Evolutionary conservation across 2,329 filamentous ascomycete genomes (phyloP).

Genomic region (Penicillium concentricum): DNA sequence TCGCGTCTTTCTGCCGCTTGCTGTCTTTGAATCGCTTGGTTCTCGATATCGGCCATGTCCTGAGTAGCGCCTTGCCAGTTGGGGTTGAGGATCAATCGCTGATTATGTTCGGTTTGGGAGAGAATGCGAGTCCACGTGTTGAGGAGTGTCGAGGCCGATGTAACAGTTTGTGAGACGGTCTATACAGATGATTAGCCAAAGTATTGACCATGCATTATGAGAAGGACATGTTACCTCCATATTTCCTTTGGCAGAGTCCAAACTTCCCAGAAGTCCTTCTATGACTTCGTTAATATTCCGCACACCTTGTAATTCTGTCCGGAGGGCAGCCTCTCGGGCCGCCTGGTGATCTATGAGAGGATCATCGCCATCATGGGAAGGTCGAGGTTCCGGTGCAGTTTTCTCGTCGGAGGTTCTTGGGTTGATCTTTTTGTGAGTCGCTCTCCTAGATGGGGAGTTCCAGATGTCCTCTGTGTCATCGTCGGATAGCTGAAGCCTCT

Average conservation of each 20-base stretch:
- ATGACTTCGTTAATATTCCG: slow-evolving; percentile 85
- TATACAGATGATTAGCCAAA: slow-evolving; percentile 31
- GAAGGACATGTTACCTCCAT: slow-evolving; percentile 43
- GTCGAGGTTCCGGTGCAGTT: slow-evolving; percentile 28
- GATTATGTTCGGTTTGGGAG: slow-evolving; percentile 96
- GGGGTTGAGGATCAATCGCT: slow-evolving; percentile 83
- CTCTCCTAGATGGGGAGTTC: slow-evolving; percentile 53
- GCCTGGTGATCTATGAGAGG: slow-evolving; percentile 63
- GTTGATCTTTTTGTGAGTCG: slow-evolving; percentile 31
- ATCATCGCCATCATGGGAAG: slow-evolving; percentile 46
- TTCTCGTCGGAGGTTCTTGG: slow-evolving; percentile 37
- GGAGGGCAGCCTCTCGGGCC: slow-evolving; percentile 70
- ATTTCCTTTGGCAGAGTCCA: slow-evolving; percentile 49
- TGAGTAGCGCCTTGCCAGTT: slow-evolving; percentile 85
- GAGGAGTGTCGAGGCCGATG: slow-evolving; percentile 81
- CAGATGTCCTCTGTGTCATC: slow-evolving; percentile 59
- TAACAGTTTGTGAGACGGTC: slow-evolving; percentile 83
- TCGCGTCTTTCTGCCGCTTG: slow-evolving; percentile 75
- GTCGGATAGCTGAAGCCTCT: slow-evolving; percentile 54
- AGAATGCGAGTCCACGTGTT: slow-evolving; percentile 96
- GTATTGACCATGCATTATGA: not conserved
- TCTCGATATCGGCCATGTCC: slow-evolving; percentile 83
- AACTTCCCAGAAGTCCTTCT: slow-evolving; percentile 55
- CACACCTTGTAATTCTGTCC: slow-evolving; percentile 77
- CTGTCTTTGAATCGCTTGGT: slow-evolving; percentile 70